These are phyloP conservation scores for Chlorella sp. DNA, from an alignment of 139 green algal genomes.

Conservation along the genomic window DNA sequence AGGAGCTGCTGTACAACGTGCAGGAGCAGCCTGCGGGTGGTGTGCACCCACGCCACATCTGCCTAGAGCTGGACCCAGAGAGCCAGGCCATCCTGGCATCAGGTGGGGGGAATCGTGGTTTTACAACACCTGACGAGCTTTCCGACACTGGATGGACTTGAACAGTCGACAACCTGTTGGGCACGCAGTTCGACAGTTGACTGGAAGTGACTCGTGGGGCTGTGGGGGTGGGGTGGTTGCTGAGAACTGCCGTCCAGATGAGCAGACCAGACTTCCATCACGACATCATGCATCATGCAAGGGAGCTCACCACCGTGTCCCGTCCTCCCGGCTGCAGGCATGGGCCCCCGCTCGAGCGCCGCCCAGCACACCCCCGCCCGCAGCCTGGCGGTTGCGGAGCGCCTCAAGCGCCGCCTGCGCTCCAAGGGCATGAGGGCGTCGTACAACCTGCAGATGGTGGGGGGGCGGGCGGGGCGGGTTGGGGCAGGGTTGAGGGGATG, in stretches of 20 bases:
- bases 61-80: slow-evolving; percentile 50
- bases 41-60: slow-evolving; percentile 57
- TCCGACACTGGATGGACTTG: no score
- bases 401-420: slow-evolving; percentile 55
- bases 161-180: no score
- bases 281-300: no score
- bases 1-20: slow-evolving; percentile 58
- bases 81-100: neutral
- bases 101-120: no score
- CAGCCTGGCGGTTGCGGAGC: slow-evolving; percentile 43
- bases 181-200: no score
- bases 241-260: no score
- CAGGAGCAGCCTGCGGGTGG: slow-evolving; percentile 26
- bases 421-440: slow-evolving; percentile 60
- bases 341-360: slow-evolving; percentile 39
- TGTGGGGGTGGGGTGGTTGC: no score
- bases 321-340: slow-evolving; percentile 39
- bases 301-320: neutral
- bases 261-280: no score
- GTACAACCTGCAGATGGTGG: slow-evolving; percentile 58
- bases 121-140: no score
- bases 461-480: no score
- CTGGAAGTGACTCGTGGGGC: no score
- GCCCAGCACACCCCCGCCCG: neutral
- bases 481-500: neutral